Percentiles rank a stretch among this genome's conserved stretches.
Conservation (phyloP, 495 filamentous ascomycete species). For the Neurospora sp. region DNA sequence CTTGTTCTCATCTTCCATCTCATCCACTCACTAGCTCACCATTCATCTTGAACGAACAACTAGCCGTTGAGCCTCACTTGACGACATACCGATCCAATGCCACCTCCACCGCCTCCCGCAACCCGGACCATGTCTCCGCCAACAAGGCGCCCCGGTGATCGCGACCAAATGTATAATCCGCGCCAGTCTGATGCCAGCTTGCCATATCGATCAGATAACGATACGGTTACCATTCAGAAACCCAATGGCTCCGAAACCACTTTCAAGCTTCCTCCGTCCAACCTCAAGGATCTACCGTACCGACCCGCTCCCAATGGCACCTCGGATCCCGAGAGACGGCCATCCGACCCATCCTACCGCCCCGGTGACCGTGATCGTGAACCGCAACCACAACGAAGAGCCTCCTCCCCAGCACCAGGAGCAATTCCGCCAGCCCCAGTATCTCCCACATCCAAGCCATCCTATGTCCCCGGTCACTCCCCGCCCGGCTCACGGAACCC, state of each 20-base stretch:
- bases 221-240: not conserved
- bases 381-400: not conserved
- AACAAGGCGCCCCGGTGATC: not conserved
- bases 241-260: not conserved
- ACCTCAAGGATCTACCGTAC: not conserved
- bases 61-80: not conserved
- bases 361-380: not conserved
- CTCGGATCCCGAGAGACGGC: not conserved
- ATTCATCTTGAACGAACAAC: not conserved
- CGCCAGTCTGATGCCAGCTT: not conserved
- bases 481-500: not conserved
- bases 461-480: not conserved
- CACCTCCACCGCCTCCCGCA: not conserved
- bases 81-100: not conserved
- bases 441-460: not conserved
- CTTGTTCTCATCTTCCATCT: not conserved
- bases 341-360: not conserved
- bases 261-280: not conserved
- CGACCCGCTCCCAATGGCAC: not conserved
- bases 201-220: not conserved
- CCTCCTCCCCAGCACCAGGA: not conserved
- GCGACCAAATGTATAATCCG: not conserved
- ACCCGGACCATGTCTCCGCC: not conserved
- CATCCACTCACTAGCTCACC: not conserved
- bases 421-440: not conserved